Evolutionary conservation across 345 rosid species (phyloP), one percentile per base, ranked within the genome.

Genomic region (Camelina neglecta): DNA sequence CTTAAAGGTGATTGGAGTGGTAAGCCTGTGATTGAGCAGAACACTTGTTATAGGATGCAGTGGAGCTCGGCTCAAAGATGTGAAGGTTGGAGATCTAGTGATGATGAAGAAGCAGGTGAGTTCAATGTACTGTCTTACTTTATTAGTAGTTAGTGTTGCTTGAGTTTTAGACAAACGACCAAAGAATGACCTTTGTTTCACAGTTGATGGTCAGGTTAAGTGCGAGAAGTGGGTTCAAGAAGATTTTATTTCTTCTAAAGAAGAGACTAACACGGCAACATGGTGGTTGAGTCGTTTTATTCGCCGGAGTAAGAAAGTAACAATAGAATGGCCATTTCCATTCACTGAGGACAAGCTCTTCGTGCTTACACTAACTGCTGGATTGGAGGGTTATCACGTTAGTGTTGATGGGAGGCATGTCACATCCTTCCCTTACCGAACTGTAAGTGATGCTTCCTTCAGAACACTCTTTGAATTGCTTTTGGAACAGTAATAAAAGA

Each of bases 11-110:
- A 91, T 75, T 89, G 93, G 89, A 87, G 93, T 54, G 85, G 82
- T 33, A 81, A 76, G 76, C 93, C 93, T 26, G 90, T 89, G 72
- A 89, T 91, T 74, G 96, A 91, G 79, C 92, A 80, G 84, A 91
- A 91, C 75, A 89, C 90, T 71, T 91, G 96, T 60, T 91, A 89
- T 44, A 75, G 90, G 67, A 87, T 87, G 92, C 93, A 91, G 76
- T 88, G 93, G 93, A 89, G 93, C 15, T 54, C 75, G 1, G 86
- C 92, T 1, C 78, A 82, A 79, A 75, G 92, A 9, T 91, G 92
- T 60, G 90, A 91, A 65, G 92, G 96, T 4, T 84, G 89, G 90
- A 81, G 79, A 48, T 87, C 96, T 20, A 82, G 57, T 75, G 85
- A 87, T 48, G 88, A 89, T 59, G 96, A 87, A 63, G 93, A 91